Conservation (phyloP, 2,329 filamentous ascomycete species). For the Meredithiella fracta region DNA sequence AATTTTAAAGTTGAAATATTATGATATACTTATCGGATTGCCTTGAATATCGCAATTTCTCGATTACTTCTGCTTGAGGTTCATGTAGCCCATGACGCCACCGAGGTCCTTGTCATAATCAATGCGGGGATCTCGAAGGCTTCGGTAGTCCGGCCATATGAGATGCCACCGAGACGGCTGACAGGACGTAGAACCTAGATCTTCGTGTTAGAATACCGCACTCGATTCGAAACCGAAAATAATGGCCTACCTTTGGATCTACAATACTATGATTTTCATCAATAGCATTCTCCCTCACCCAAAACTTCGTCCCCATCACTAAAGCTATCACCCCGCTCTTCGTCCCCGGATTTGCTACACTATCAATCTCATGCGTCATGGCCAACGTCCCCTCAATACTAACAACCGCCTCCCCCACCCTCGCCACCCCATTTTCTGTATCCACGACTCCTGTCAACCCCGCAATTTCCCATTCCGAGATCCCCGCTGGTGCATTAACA, state of each 20-base stretch:
- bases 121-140: slow-evolving; percentile 53
- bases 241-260: slow-evolving; percentile 43
- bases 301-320: slow-evolving; percentile 73
- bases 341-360: slow-evolving; percentile 49
- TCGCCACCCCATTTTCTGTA: slow-evolving; percentile 45
- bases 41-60: too few species aligned
- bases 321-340: slow-evolving; percentile 60
- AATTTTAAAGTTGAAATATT: too few species aligned
- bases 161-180: slow-evolving; percentile 68
- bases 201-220: neutral
- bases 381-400: slow-evolving; percentile 67
- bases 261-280: slow-evolving; percentile 60
- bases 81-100: slow-evolving; percentile 38
- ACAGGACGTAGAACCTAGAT: slow-evolving; percentile 54
- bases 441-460: slow-evolving; percentile 55
- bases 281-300: slow-evolving; percentile 76
- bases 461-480: slow-evolving; percentile 62
- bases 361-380: slow-evolving; percentile 62
- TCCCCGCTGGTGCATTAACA: slow-evolving; percentile 61
- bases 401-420: slow-evolving; percentile 72
- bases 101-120: slow-evolving; percentile 37
- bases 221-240: neutral
- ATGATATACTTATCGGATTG: too few species aligned
- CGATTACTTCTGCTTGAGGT: slow-evolving; percentile 25
- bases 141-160: slow-evolving; percentile 56